A percentile compares a stretch with the other conserved stretches of the same genome.
Conservation (phyloP, 1,284 basidiomycete species). For the Somion occarium region DNA sequence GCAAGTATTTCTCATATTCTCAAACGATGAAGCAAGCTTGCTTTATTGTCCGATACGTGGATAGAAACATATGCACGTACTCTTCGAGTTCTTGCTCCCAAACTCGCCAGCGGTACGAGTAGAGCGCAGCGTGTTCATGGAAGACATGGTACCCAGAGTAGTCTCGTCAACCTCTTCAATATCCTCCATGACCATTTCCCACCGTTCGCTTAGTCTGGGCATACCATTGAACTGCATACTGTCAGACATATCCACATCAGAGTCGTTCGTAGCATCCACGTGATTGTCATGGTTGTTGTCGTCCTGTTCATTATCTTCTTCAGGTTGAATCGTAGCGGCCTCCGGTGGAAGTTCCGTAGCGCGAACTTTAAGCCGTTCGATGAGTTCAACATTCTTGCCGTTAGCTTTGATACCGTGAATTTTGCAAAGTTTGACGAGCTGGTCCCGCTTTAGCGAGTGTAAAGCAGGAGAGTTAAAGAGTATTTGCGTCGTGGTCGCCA, state of each 20-base stretch:
- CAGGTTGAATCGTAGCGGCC: constrained; percentile 41
- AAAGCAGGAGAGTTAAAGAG: constrained; percentile 77
- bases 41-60: too few species aligned
- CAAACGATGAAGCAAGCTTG: too few species aligned
- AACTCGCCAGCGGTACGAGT: constrained; percentile 50
- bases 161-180: constrained; percentile 59
- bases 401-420: constrained; percentile 70
- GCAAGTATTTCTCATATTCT: too few species aligned
- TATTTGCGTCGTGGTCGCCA: constrained; percentile 70
- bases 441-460: constrained; percentile 73
- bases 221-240: constrained; percentile 14
- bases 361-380: constrained; percentile 60
- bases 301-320: constrained; percentile 34
- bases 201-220: constrained; percentile 63
- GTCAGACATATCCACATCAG: constrained; percentile 9
- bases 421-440: constrained; percentile 78
- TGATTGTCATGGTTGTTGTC: constrained; percentile 4
- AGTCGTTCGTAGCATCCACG: constrained; percentile 16
- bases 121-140: constrained; percentile 33
- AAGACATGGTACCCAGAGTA: constrained; percentile 44
- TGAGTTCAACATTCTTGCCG: constrained; percentile 71
- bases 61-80: constrained; percentile 33
- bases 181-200: constrained; percentile 75
- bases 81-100: constrained; percentile 59
- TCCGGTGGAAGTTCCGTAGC: constrained; percentile 54